A percentile compares a stretch with the other conserved stretches of the same genome.
Conservation (phyloP, 208 protist species). For the Trypanosoma scelopori region DNA sequence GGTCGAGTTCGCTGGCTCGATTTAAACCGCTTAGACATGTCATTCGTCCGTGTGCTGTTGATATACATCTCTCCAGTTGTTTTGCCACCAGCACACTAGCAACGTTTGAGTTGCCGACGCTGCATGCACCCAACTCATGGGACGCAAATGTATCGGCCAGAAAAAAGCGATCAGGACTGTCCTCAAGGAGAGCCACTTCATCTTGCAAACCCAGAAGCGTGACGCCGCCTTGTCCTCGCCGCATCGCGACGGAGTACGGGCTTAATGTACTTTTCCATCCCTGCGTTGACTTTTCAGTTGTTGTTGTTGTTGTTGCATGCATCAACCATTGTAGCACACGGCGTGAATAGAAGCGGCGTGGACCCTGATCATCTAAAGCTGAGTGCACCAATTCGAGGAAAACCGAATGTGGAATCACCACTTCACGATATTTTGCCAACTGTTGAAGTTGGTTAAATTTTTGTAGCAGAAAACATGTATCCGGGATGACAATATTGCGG, state of each 20-base stretch:
- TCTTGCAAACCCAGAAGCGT: slow-evolving; percentile 79
- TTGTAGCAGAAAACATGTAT: slow-evolving; percentile 49
- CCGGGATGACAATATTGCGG: slow-evolving; percentile 73
- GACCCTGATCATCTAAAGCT: slow-evolving; percentile 34
- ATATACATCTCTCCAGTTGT: slow-evolving; percentile 46
- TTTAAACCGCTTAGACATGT: not conserved
- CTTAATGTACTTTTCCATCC: slow-evolving; percentile 4
- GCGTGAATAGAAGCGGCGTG: slow-evolving; percentile 63
- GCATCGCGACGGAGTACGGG: slow-evolving; percentile 17
- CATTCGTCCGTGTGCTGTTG: not conserved
- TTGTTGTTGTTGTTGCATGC: slow-evolving; percentile 33
- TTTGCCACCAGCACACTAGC: slow-evolving; percentile 50
- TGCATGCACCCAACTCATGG: not conserved
- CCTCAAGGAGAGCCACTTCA: slow-evolving; percentile 69
- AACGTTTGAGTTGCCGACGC: not conserved
- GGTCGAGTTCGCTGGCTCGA: slow-evolving; percentile 25
- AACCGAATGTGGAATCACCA: slow-evolving; percentile 74
- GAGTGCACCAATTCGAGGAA: slow-evolving; percentile 54
- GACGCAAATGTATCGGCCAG: slow-evolving; percentile 18
- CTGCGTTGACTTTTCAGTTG: slow-evolving; percentile 8
- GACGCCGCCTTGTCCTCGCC: slow-evolving; percentile 39
- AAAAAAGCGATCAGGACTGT: slow-evolving; percentile 55
- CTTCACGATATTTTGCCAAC: slow-evolving; percentile 66
- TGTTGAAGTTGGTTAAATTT: slow-evolving; percentile 64
- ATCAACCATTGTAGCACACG: slow-evolving; percentile 63